A percentile compares a stretch with the other conserved stretches of the same genome.
Conservation (phyloP, 2,329 filamentous ascomycete species). For the Penicillium sp. region DNA sequence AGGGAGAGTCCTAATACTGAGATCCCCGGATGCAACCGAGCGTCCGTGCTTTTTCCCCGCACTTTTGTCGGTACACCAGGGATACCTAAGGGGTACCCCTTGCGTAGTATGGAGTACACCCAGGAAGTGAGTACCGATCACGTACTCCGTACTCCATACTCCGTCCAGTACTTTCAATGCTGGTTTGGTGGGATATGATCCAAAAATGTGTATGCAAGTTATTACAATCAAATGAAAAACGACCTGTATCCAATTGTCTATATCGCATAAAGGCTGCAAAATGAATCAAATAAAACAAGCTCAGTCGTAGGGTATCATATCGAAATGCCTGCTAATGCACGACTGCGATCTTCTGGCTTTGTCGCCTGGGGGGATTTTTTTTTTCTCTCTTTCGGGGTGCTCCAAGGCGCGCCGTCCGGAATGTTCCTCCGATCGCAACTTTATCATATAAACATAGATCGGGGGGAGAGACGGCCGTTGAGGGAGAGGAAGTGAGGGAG, state of each 20-base stretch:
- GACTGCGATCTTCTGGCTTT: conserved; percentile 35
- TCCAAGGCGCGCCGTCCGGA: conserved; percentile 10
- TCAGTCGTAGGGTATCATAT: conserved; percentile 46
- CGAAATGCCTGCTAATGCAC: conserved; percentile 44
- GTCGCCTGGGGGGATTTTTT: conserved; percentile 19
- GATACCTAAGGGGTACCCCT: conserved; percentile 8
- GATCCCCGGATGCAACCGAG: conserved; percentile 6
- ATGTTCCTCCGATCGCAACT: not conserved
- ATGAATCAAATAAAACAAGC: conserved; percentile 29
- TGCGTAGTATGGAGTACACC: not conserved
- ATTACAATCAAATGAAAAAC: not conserved
- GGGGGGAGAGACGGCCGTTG: conserved; percentile 1
- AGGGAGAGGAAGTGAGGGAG: conserved; percentile 1
- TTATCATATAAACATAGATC: not conserved
- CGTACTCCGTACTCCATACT: not conserved
- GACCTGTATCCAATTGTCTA: conserved; percentile 12
- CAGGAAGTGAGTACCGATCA: not conserved
- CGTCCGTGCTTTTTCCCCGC: conserved; percentile 32
- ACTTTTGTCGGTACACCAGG: conserved; percentile 3
- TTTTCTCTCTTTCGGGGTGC: conserved; percentile 14
- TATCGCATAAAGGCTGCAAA: conserved; percentile 15
- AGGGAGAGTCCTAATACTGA: not conserved
- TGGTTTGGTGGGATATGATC: not conserved
- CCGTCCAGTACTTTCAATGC: not conserved
- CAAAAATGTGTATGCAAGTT: not conserved